phyloP scores from a whole-genome alignment of 371 early-diverging fungal species.

The Mortierella sp. region DNA sequence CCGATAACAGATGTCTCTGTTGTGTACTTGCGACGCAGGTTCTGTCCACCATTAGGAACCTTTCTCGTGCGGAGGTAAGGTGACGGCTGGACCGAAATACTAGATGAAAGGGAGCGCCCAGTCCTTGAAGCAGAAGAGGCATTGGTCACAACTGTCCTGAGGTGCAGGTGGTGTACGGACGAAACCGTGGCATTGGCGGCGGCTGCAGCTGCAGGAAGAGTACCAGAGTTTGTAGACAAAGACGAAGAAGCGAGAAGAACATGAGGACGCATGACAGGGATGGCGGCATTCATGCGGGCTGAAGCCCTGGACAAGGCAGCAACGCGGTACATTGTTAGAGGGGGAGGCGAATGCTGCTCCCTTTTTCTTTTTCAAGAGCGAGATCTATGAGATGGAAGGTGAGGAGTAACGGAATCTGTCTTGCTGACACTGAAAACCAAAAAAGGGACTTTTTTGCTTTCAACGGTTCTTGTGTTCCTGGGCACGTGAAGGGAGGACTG shows the following conservation, averaged over 20 bases:
- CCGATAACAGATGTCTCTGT: constrained; percentile 26
- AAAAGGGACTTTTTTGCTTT: too few species aligned
- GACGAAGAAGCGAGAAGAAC: neutral
- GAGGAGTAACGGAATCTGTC: constrained; percentile 2
- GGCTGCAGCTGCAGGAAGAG: too few species aligned
- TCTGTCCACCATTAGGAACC: constrained; percentile 2
- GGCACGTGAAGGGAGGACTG: too few species aligned
- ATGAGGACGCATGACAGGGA: constrained; percentile 10
- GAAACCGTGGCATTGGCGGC: neutral
- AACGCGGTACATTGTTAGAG: constrained; percentile 31
- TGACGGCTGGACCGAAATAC: constrained; percentile 13
- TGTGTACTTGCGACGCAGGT: constrained; percentile 15
- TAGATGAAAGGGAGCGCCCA: neutral
- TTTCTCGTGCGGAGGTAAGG: constrained; percentile 19
- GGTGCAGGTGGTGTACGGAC: constrained; percentile 15
- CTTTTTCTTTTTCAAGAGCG: too few species aligned
- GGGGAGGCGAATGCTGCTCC: neutral
- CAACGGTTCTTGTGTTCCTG: too few species aligned
- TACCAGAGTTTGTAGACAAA: too few species aligned
- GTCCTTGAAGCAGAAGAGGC: constrained; percentile 3
- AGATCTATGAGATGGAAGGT: neutral
- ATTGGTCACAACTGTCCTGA: constrained; percentile 6
- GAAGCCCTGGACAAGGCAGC: constrained; percentile 25
- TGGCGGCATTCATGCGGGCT: constrained; percentile 4
- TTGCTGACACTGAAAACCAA: too few species aligned